Evolutionary conservation across 371 early-diverging fungal genomes (phyloP).

Genomic region (Apophysomyces elegans): DNA sequence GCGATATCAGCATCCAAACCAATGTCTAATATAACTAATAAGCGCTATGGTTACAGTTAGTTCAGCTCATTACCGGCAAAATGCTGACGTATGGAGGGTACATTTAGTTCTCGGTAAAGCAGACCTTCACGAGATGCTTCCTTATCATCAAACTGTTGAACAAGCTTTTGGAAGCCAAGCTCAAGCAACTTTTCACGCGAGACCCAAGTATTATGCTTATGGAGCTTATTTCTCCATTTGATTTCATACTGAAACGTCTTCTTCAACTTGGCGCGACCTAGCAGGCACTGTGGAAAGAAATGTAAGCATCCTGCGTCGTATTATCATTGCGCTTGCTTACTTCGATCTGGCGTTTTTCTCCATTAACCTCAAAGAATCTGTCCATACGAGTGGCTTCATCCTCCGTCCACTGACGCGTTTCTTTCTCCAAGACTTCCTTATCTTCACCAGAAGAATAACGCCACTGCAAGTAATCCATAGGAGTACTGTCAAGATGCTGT

Average conservation of each 20-base stretch:
- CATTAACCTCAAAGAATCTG: constrained; percentile 57
- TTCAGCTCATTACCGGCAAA: constrained; percentile 41
- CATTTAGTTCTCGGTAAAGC: constrained; percentile 66
- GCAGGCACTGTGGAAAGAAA: constrained; percentile 32
- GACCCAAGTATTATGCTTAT: constrained; percentile 75
- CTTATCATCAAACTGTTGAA: constrained; percentile 80
- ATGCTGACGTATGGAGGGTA: constrained; percentile 70
- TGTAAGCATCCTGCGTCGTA: background rate
- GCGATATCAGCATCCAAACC: constrained; percentile 83
- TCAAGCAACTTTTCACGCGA: constrained; percentile 73
- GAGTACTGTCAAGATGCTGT: constrained; percentile 80
- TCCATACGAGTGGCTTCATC: constrained; percentile 74
- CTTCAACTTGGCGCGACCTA: constrained; percentile 81
- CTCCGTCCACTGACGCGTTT: constrained; percentile 67
- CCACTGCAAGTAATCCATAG: constrained; percentile 85
- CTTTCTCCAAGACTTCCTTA: constrained; percentile 79
- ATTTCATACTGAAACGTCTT: constrained; percentile 85
- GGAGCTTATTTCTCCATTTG: constrained; percentile 74
- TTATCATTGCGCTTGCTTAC: constrained; percentile 15
- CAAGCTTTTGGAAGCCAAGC: constrained; percentile 75
- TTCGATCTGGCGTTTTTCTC: constrained; percentile 65
- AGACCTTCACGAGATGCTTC: constrained; percentile 82
- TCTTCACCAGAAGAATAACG: constrained; percentile 83
- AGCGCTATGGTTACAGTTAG: background rate
- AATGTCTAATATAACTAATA: constrained; percentile 50